phyloP scores from a whole-genome alignment of 2,329 filamentous ascomycete species.

The Exophiala lecanii-corni region DNA sequence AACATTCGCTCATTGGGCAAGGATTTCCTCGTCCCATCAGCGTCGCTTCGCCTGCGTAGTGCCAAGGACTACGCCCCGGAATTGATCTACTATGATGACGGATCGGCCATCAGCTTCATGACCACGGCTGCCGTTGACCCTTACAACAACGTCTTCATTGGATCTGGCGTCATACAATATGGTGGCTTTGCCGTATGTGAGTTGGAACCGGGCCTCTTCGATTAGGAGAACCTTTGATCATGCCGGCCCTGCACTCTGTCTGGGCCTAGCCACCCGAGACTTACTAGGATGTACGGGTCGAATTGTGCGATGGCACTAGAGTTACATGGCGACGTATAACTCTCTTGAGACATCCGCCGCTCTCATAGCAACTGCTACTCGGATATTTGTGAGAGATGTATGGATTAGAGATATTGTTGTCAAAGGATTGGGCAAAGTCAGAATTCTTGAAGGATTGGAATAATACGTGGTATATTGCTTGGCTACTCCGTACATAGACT shows the following conservation, averaged over 20 bases:
- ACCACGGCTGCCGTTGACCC: constrained; percentile 16
- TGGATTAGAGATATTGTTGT: too few relatives aligned
- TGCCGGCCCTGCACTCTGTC: too few relatives aligned
- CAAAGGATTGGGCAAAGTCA: too few relatives aligned
- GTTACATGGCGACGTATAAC: neutral
- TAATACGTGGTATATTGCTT: too few relatives aligned
- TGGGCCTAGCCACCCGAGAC: too few relatives aligned
- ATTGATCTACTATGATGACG: constrained; percentile 19
- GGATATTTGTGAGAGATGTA: too few relatives aligned
- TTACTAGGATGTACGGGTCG: neutral
- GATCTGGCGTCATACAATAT: neutral
- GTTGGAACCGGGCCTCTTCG: neutral
- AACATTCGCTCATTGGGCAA: constrained; percentile 13
- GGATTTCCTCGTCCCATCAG: constrained; percentile 17
- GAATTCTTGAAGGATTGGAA: too few relatives aligned
- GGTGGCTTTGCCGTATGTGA: constrained; percentile 1
- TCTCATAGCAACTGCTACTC: too few relatives aligned
- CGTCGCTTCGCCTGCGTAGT: constrained; percentile 12
- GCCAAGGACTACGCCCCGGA: constrained; percentile 13
- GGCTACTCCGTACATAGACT: too few relatives aligned
- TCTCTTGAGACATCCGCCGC: too few relatives aligned
- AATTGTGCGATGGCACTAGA: neutral
- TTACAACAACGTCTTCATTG: constrained; percentile 11
- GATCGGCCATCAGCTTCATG: constrained; percentile 19
- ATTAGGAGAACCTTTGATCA: too few relatives aligned